Percentiles rank a stretch among this genome's conserved stretches.
These are phyloP conservation scores for Marasmius sp. DNA, from an alignment of 1,284 basidiomycete species.

Conservation along the genomic window DNA sequence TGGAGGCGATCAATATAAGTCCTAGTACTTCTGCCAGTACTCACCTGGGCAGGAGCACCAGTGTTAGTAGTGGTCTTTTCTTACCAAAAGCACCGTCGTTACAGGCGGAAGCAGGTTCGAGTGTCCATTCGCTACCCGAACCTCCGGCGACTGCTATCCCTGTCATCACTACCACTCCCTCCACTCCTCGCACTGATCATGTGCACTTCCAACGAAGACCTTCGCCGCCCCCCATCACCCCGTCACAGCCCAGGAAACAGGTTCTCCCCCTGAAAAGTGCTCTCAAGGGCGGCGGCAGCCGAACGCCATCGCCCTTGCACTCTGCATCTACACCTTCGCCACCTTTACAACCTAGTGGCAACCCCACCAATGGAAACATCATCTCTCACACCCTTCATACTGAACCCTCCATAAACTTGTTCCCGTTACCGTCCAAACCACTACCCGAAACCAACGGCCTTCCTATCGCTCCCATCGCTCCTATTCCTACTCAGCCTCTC, in stretches of 20 bases:
- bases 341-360: no score
- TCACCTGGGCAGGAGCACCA: background rate
- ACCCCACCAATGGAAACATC: no score
- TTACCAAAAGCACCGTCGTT: background rate
- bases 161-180: background rate
- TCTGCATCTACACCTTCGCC: no score
- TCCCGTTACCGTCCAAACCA: background rate
- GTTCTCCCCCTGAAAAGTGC: conserved; percentile 61
- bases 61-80: background rate
- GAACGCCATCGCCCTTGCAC: conserved; percentile 44
- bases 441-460: background rate
- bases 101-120: background rate
- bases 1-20: conserved; percentile 18
- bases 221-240: background rate
- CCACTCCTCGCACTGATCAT: background rate
- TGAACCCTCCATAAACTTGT: background rate
- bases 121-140: background rate
- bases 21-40: background rate
- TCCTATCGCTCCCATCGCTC: background rate
- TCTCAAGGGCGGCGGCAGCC: conserved; percentile 47
- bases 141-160: background rate
- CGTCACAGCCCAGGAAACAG: conserved; percentile 13
- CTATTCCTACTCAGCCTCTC: no score
- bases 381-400: background rate
- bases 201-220: background rate